Evolutionary conservation across 805 yeast species (phyloP).

Genomic region (Groenewaldozyma tartarivorans): DNA sequence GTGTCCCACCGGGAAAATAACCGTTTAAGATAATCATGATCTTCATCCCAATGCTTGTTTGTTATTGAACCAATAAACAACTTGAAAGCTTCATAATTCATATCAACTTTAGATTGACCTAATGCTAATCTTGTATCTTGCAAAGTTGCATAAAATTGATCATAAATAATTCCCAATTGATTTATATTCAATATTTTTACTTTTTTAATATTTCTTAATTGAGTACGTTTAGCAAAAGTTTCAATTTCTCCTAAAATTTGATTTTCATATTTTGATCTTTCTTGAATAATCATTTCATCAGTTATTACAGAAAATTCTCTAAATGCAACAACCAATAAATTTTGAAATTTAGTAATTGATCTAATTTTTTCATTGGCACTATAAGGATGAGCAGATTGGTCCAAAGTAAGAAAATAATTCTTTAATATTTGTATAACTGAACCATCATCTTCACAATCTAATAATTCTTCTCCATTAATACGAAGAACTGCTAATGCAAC

Average conservation of each 20-base stretch:
- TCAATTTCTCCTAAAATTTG: conserved; percentile 81
- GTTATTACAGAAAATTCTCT: conserved; percentile 77
- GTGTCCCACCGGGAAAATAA: conserved; percentile 66
- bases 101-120: conserved; percentile 42
- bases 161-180: conserved; percentile 67
- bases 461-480: conserved; percentile 74
- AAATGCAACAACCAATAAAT: conserved; percentile 81
- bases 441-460: conserved; percentile 84
- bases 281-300: conserved; percentile 60
- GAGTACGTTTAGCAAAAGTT: conserved; percentile 83
- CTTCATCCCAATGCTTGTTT: conserved; percentile 47
- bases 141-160: conserved; percentile 69
- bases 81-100: conserved; percentile 65
- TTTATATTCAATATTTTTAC: conserved; percentile 48
- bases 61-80: conserved; percentile 70
- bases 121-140: conserved; percentile 47
- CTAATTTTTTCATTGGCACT: conserved; percentile 55
- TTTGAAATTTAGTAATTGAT: conserved; percentile 77
- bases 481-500: conserved; percentile 86
- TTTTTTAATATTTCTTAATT: conserved; percentile 75
- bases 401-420: conserved; percentile 67
- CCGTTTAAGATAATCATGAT: conserved; percentile 45
- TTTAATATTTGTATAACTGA: conserved; percentile 79
- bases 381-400: conserved; percentile 68
- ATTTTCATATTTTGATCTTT: conserved; percentile 61